Base-by-base conservation (phyloP, 768 basidiomycete genomes). In the Tricholoma furcatifolium region DNA sequence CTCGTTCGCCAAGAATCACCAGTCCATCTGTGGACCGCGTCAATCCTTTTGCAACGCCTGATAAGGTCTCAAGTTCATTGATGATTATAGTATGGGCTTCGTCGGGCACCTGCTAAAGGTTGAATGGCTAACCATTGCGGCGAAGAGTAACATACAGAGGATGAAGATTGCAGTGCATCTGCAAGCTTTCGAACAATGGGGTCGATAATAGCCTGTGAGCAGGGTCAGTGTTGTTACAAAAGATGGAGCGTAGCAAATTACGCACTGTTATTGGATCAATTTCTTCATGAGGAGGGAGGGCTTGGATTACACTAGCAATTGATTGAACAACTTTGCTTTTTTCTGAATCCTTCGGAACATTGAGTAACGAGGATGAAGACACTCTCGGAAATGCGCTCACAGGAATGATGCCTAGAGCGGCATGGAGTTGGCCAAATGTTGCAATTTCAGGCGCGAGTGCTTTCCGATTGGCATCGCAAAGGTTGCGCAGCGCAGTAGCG, bases 301-400 rank as follows among this genome's bases (percentile, higher is more conserved):
- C 95, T 62, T 97, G 91, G 30, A 97, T 89, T 3, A 98, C 92
- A 57, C 93, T 96, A 1, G 92, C 85, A 47, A 98, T 95, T 0
- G 89, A 91, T 65, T 97, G 90, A 41, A 97, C 73, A 1, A 97
- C 91, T 69, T 95, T 97, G 59, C 84, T 82, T 70, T 89, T 90
- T 68, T 96, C 93, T 18, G 85, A 83, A 60, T 91, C 89, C 86
- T 43, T 20, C 43, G 9, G 20, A 1, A 21, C 11, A 27, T 4
- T 11, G 18, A 24, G 21, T 20, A 5, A 14, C 8, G 6, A 51
- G 8, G 32, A 42, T 14, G 5, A 15, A 15, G 15, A 18, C 10
- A 42, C 12, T 1, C 7, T 17, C 30, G 1, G 31, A 40, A 20
- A 38, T 43, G 18, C 17, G 70, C 85, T 53, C 58, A 93, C 92